phyloP scores from a whole-genome alignment of 2,329 filamentous ascomycete species.

The Fusarium protoensiforme region DNA sequence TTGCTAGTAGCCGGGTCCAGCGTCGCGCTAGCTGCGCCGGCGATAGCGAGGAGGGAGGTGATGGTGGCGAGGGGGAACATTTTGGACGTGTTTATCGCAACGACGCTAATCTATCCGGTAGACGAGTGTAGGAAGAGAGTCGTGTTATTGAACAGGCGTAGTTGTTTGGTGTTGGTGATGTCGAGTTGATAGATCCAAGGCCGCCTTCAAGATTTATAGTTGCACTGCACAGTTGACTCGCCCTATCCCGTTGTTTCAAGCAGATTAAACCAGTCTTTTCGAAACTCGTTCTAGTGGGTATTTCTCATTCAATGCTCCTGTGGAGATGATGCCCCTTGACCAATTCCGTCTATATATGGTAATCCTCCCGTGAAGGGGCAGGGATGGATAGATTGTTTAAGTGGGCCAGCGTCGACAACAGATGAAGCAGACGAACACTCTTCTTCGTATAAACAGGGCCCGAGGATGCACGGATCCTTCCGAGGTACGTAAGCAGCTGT shows the following conservation, averaged over 20 bases:
- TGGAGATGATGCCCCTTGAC: not conserved
- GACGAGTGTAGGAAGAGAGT: not conserved
- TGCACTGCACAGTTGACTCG: not conserved
- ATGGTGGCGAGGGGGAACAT: slow-evolving; percentile 38
- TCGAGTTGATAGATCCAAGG: not conserved
- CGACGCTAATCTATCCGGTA: not conserved
- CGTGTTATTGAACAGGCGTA: not conserved
- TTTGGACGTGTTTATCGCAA: not conserved
- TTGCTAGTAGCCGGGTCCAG: slow-evolving; percentile 39
- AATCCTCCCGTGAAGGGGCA: not conserved
- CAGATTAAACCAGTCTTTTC: slow-evolving; percentile 19
- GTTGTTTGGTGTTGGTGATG: not conserved
- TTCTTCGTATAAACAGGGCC: not conserved
- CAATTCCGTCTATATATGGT: not conserved
- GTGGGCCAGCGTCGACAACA: not conserved
- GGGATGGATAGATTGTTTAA: not conserved
- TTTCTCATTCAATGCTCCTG: not conserved
- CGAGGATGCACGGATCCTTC: not conserved
- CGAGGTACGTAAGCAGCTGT: not conserved
- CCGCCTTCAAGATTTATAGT: slow-evolving; percentile 13
- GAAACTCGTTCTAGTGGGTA: slow-evolving; percentile 24
- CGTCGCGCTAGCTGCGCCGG: slow-evolving; percentile 35
- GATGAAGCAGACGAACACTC: not conserved
- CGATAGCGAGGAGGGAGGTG: slow-evolving; percentile 33
- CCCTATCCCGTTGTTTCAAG: slow-evolving; percentile 17